These are phyloP conservation scores for Pseudogymnoascus pannorum DNA, from an alignment of 2,329 filamentous ascomycete genomes.

Conservation along the genomic window DNA sequence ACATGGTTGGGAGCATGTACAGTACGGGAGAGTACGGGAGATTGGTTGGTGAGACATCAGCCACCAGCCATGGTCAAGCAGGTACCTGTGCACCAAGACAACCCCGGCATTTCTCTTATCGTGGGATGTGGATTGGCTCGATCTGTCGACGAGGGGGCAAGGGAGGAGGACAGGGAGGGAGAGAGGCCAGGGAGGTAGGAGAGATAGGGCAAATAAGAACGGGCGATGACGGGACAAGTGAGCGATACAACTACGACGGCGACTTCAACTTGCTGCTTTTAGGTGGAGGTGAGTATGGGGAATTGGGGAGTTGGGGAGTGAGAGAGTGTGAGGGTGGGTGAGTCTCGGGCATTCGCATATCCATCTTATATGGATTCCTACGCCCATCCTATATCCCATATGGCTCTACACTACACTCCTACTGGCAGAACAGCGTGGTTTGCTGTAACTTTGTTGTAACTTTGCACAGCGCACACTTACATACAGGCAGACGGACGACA, in stretches of 20 bases:
- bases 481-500: too few relatives aligned
- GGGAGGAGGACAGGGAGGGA: too few relatives aligned
- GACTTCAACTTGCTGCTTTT: neutral
- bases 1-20: neutral
- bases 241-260: neutral
- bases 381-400: too few relatives aligned
- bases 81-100: neutral
- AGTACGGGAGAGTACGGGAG: neutral
- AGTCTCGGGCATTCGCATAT: too few relatives aligned
- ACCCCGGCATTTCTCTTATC: neutral
- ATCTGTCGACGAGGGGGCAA: neutral
- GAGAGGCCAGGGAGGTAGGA: neutral
- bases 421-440: too few relatives aligned
- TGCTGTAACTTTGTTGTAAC: too few relatives aligned
- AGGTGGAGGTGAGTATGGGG: neutral
- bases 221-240: too few relatives aligned
- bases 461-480: too few relatives aligned
- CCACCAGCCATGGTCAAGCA: slow-evolving; percentile 4
- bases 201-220: neutral
- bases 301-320: too few relatives aligned
- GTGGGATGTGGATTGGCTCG: neutral
- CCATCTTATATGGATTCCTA: too few relatives aligned
- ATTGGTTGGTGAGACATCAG: neutral
- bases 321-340: too few relatives aligned
- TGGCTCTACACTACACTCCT: too few relatives aligned